Evolutionary conservation across 1,284 basidiomycete species (phyloP).

Genomic region (Sporisorium exsertum): DNA sequence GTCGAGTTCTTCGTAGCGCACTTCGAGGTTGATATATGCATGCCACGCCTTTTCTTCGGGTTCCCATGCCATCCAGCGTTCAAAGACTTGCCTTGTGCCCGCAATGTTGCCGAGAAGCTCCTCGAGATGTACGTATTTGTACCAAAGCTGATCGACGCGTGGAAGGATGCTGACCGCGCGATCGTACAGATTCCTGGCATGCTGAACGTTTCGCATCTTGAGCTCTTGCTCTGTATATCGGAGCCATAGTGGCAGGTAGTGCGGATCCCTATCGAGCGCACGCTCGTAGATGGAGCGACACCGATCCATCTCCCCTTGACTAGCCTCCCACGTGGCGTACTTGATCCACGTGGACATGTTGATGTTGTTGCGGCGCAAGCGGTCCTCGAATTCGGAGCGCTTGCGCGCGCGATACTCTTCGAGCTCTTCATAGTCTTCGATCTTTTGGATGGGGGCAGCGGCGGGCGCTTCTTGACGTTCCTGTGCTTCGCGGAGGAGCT

Average conservation of each 20-base stretch:
- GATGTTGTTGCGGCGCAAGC: constrained; percentile 87
- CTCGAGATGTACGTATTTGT: constrained; percentile 98
- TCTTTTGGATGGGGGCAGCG: constrained; percentile 71
- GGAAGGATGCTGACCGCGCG: constrained; percentile 94
- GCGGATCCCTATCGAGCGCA: constrained; percentile 92
- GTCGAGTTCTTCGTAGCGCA: constrained; percentile 90
- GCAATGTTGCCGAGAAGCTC: constrained; percentile 95
- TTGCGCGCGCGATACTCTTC: constrained; percentile 94
- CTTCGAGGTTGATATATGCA: constrained; percentile 95
- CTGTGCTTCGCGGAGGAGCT: constrained; percentile 96
- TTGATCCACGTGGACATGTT: constrained; percentile 75
- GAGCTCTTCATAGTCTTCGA: constrained; percentile 97
- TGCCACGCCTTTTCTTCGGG: constrained; percentile 99
- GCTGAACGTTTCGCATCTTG: constrained; percentile 94
- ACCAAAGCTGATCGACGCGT: constrained; percentile 87
- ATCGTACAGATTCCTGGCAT: constrained; percentile 95
- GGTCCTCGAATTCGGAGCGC: constrained; percentile 94
- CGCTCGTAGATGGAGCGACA: constrained; percentile 94
- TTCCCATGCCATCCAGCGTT: constrained; percentile 99
- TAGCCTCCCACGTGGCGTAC: constrained; percentile 82
- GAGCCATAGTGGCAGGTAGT: constrained; percentile 90
- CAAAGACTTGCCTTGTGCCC: constrained; percentile 95
- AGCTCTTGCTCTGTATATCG: constrained; percentile 98
- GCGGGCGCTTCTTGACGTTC: constrained; percentile 93
- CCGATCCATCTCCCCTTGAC: constrained; percentile 81